A percentile compares a stretch with the other conserved stretches of the same genome.
Conservation (phyloP, 2,329 filamentous ascomycete species). For the Plenodomus tracheiphilus region DNA sequence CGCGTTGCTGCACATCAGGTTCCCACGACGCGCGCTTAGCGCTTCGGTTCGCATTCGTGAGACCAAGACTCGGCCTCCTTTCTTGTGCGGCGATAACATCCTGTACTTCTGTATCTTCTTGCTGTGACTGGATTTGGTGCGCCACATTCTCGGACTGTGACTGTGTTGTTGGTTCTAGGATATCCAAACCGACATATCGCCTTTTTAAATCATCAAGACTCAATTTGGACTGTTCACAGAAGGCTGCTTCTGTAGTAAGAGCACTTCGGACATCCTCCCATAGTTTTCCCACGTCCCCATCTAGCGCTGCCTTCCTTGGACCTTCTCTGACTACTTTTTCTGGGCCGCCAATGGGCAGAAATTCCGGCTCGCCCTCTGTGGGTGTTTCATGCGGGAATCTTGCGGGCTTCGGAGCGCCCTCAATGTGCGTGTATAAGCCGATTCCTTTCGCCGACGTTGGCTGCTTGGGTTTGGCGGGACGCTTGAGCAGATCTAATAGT, state of each 20-base stretch:
- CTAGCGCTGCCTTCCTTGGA: neutral
- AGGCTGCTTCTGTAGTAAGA: neutral
- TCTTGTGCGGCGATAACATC: neutral
- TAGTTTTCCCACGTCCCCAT: neutral
- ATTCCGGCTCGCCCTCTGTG: constrained; percentile 1
- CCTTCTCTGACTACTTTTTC: neutral
- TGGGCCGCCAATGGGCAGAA: constrained; percentile 1
- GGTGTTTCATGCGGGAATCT: neutral
- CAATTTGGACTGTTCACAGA: neutral
- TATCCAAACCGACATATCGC: neutral
- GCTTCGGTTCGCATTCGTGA: neutral
- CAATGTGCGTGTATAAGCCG: constrained; percentile 33
- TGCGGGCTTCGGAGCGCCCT: neutral
- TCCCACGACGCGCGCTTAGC: neutral
- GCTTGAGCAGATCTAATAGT: constrained; percentile 16
- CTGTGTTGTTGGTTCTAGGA: neutral
- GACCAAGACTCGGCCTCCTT: neutral
- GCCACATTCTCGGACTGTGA: neutral
- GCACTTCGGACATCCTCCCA: neutral
- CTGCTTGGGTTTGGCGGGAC: neutral
- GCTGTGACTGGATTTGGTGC: neutral
- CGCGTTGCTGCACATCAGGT: neutral
- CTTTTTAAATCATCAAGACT: neutral
- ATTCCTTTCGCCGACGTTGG: constrained; percentile 22
- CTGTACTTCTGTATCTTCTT: neutral